These are phyloP conservation scores for Rhynchosporium graminicola DNA, from an alignment of 2,329 filamentous ascomycete genomes.

Conservation along the genomic window DNA sequence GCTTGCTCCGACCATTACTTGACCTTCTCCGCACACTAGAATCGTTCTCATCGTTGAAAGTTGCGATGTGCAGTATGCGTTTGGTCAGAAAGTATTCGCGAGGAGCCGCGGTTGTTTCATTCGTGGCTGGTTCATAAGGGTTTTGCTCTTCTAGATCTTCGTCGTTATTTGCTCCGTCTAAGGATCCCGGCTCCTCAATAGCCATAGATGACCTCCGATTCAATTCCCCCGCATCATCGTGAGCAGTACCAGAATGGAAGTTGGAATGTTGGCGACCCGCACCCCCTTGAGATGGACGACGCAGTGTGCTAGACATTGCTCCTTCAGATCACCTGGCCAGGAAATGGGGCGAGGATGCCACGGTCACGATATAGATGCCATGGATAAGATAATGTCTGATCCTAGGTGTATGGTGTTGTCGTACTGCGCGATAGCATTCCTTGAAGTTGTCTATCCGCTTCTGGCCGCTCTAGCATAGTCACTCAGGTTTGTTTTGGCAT, in stretches of 20 bases:
- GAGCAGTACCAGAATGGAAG: constrained; percentile 48
- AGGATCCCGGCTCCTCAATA: constrained; percentile 19
- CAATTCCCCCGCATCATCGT: constrained; percentile 47
- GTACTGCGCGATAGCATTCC: not conserved
- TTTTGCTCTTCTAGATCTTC: constrained; percentile 19
- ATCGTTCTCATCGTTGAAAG: constrained; percentile 19
- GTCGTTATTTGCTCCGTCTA: not conserved
- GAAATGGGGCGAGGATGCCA: not conserved
- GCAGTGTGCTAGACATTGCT: constrained; percentile 20
- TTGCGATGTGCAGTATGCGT: constrained; percentile 29
- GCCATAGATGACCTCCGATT: constrained; percentile 42
- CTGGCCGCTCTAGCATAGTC: not conserved
- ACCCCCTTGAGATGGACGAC: constrained; percentile 16
- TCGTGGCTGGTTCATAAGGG: constrained; percentile 36
- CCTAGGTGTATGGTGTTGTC: not conserved
- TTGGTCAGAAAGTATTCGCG: constrained; percentile 34
- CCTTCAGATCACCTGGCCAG: not conserved
- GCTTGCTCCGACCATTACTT: constrained; percentile 19
- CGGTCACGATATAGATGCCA: constrained; percentile 1
- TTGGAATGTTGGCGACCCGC: constrained; percentile 41
- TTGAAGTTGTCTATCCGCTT: not conserved
- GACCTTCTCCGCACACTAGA: constrained; percentile 21
- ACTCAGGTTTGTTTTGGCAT: not conserved
- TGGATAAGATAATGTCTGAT: not conserved
- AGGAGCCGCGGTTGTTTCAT: constrained; percentile 32